phyloP scores from a whole-genome alignment of 805 yeast genomes.

The Jamesozyma piceae region DNA sequence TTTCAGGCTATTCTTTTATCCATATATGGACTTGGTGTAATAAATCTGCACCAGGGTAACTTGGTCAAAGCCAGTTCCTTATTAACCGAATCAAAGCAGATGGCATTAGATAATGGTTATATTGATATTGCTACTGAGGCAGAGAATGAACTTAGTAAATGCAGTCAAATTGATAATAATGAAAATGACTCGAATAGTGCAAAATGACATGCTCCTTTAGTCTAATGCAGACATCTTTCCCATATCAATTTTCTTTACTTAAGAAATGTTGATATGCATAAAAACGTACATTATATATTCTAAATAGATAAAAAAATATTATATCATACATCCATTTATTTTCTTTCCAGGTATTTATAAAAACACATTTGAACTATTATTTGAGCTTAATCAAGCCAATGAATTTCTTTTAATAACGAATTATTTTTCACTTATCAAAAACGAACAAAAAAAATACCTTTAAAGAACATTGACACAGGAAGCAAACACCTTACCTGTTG shows the following conservation, averaged over 20 bases:
- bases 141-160: slow-evolving; percentile 39
- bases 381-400: not conserved
- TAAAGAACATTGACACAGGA: not conserved
- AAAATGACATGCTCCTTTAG: too few relatives aligned
- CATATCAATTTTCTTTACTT: too few relatives aligned
- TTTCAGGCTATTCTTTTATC: slow-evolving; percentile 64
- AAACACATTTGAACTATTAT: not conserved
- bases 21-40: slow-evolving; percentile 74
- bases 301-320: too few relatives aligned
- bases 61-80: slow-evolving; percentile 45
- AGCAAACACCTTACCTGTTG: not conserved
- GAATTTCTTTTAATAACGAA: not conserved
- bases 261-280: too few relatives aligned
- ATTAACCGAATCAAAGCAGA: slow-evolving; percentile 53
- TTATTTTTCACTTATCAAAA: not conserved
- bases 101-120: slow-evolving; percentile 56
- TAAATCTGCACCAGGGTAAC: slow-evolving; percentile 48
- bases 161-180: slow-evolving; percentile 32
- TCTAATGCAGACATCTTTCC: too few relatives aligned
- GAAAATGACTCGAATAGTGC: slow-evolving; percentile 38
- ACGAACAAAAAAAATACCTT: not conserved
- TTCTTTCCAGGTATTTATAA: too few relatives aligned
- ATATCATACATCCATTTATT: too few relatives aligned
- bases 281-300: slow-evolving; percentile 49
- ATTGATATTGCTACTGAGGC: slow-evolving; percentile 48